Percentiles rank a stretch among this genome's conserved stretches.
Conservation (phyloP, 1,284 basidiomycete species). For the Exobasidium cylindrosporum region DNA sequence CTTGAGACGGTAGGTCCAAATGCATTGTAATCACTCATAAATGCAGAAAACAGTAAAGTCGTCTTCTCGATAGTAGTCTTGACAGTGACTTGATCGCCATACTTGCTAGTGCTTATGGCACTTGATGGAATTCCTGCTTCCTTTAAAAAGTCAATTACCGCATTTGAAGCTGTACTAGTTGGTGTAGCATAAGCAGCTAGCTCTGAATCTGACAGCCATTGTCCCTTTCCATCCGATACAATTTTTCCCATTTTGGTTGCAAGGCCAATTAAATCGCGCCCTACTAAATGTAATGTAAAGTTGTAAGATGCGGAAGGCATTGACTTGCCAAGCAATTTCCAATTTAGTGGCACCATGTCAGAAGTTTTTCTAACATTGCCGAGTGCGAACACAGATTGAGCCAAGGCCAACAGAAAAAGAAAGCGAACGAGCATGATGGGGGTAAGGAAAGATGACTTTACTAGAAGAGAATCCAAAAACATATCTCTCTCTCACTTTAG, state of each 20-base stretch:
- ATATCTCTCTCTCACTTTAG: too few relatives aligned
- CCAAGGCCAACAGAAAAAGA: background rate
- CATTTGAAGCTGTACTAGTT: background rate
- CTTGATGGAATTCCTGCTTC: slow-evolving; percentile 7
- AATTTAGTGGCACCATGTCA: background rate
- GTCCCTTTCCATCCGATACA: background rate
- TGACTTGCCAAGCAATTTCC: background rate
- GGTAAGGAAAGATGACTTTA: too few relatives aligned
- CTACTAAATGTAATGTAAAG: slow-evolving; percentile 16
- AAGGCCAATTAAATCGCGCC: slow-evolving; percentile 16
- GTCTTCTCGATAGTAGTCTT: slow-evolving; percentile 17
- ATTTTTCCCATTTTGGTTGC: slow-evolving; percentile 19
- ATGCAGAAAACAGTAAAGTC: slow-evolving; percentile 13
- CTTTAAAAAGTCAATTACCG: slow-evolving; percentile 14
- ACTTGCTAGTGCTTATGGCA: background rate
- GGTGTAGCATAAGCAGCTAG: slow-evolving; percentile 20
- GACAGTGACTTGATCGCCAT: slow-evolving; percentile 17
- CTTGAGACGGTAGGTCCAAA: background rate
- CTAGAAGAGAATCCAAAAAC: too few relatives aligned
- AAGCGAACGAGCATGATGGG: background rate
- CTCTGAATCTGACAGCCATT: slow-evolving; percentile 19
- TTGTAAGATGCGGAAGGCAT: slow-evolving; percentile 3
- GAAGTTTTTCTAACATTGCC: background rate
- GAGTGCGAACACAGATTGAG: background rate
- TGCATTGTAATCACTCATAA: slow-evolving; percentile 8